Base-by-base conservation (phyloP, 2,329 filamentous ascomycete species). In the Huntiella moniliformis region DNA sequence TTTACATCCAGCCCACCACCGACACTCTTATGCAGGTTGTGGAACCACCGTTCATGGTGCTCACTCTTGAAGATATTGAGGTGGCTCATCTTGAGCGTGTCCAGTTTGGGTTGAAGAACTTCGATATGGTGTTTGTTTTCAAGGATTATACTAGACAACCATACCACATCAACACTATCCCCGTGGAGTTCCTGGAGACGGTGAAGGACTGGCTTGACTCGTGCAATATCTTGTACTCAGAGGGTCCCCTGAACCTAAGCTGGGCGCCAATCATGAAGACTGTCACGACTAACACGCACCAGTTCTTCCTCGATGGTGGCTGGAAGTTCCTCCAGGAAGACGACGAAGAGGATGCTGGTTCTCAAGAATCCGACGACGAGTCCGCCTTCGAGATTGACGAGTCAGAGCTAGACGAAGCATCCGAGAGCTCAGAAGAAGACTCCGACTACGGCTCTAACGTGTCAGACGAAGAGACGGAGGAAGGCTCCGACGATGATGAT, bases 221-320 rank as follows among this genome's bases (percentile, higher is more conserved):
- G 1, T 87, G 91, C 41, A 88, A 98, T 57, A 93, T 98, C 57
- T 79, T 91, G 13, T 96, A 79, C 67, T 82, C 77, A 10, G 92
- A 98, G 62, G 91, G 91, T 48, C 91, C 88, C 1, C 76, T 98
- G 54, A 98, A 98, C 66, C 71, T 98, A 48, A 96, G 96, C 70
- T 98, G 91, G 91, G 82, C 83, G 8, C 94, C 87, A 12, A 98
- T 98, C 58, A 98, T 98, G 86, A 98, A 98, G 71, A 98, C 91
- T 0, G 87, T 98, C 18, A 88, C 82, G 15, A 79, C 82, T 33
- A 87, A 98, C 58, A 84, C 91, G 2, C 88, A 98, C 59, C 76
- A 81, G 54, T 98, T 98, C 74, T 98, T 95, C 62, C 75, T 72
- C 3, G 88, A 96, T 52, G 91, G 92, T 31, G 91, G 91, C 39